Evolutionary conservation across 2,329 filamentous ascomycete genomes (phyloP).

Genomic region (Phoma sp.): DNA sequence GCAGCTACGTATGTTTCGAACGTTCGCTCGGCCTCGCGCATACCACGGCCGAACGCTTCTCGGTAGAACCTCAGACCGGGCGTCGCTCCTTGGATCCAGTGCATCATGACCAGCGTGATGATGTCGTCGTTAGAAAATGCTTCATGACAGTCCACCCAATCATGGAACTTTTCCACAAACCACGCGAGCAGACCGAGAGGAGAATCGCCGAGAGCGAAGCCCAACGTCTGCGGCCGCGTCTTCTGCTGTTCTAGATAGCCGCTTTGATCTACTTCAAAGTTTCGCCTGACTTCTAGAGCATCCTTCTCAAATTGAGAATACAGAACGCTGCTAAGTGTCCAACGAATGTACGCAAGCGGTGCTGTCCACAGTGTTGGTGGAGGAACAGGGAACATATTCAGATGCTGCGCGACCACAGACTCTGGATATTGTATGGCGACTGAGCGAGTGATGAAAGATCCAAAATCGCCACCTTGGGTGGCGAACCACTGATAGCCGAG

Average conservation of each 20-base stretch:
- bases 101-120: conserved; percentile 75
- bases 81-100: conserved; percentile 67
- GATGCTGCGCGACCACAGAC: conserved; percentile 64
- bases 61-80: conserved; percentile 63
- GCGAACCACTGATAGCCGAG: conserved; percentile 67
- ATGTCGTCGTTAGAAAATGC: conserved; percentile 77
- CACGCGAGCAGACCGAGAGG: conserved; percentile 75
- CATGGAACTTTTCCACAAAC: conserved; percentile 81
- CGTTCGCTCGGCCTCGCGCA: conserved; percentile 55
- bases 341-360: conserved; percentile 54
- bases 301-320: conserved; percentile 1
- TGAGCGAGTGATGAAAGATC: conserved; percentile 67
- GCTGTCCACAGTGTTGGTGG: conserved; percentile 53
- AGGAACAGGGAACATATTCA: conserved; percentile 63
- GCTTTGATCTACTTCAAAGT: conserved; percentile 55
- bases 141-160: conserved; percentile 74
- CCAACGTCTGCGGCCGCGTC: conserved; percentile 73
- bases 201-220: conserved; percentile 63
- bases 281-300: conserved; percentile 56
- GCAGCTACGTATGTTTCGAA: neutral
- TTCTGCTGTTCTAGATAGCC: conserved; percentile 67
- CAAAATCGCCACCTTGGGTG: conserved; percentile 73
- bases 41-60: conserved; percentile 51
- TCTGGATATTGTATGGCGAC: conserved; percentile 66
- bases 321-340: neutral